Base-by-base conservation (phyloP, 139 green algal genomes). In the Nannochloris sp. region DNA sequence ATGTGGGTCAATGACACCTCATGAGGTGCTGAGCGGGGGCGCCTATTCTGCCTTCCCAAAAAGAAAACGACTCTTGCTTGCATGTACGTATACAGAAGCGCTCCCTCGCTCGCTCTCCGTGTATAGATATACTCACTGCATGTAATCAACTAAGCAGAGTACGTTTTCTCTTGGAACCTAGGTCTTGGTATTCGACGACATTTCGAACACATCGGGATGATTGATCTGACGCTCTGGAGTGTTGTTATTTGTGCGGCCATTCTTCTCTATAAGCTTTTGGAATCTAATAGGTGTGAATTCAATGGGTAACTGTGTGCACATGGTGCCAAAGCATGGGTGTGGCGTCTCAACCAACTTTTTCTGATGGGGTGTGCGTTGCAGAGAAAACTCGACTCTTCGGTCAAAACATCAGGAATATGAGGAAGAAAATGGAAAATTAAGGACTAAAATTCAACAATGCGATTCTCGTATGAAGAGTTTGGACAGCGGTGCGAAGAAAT, bases 261-360 rank as follows among this genome's bases (percentile, higher is more conserved):
- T 40, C 33, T 40, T 40, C 33, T 40, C 33, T 61, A 61, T 20
- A 61, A 61, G n/a, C 17, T 61, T 33, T 61, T 61, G 10, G 56
- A 61, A 61, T 44, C 31, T 12, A 61, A 61, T 45, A 61, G 56
- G 56, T 61, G n/a, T 12, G 30, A 16, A 12, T 5, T n/a, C 12
- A 10, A 45, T 20, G 31, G n/a, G 6, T 14, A 23, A 61, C 20
- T 43, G 5, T 23, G 16, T 61, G 17, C 56, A 23, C 3, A 23
- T n/a, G 0, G 16, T 12, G 12, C 10, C n/a, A 33, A 12, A 43
- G n/a, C n/a, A 53, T 61, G 16, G 30, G 0, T 0, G 6, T 29
- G 31, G 30, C n/a, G 46, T 53, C 16, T 23, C 46, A 53, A 20
- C 46, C 46, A 53, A 53, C 46, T 53, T 28, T 23, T 23, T 28